Conservation (phyloP, 2,329 filamentous ascomycete species). For the Podosphaera xanthii region DNA sequence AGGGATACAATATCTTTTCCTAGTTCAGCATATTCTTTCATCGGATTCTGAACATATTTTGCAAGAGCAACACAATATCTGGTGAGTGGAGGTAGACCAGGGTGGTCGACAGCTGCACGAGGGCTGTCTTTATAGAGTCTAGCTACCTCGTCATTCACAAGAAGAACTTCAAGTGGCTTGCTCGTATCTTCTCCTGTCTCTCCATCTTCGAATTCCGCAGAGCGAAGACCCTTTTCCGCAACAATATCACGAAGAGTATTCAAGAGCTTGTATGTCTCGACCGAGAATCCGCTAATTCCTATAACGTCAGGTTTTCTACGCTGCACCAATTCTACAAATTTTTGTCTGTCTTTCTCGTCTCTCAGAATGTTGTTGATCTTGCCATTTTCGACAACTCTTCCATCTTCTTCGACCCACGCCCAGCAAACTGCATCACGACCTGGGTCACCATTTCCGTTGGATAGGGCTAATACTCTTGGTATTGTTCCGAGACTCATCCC, state of each 20-base stretch:
- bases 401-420: conserved; percentile 86
- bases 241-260: conserved; percentile 63
- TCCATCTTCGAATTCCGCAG: conserved; percentile 58
- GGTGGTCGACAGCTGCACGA: conserved; percentile 58
- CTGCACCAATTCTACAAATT: conserved; percentile 58
- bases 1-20: conserved; percentile 74
- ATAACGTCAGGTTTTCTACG: conserved; percentile 74
- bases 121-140: conserved; percentile 82
- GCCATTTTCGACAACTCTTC: conserved; percentile 69
- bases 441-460: conserved; percentile 58
- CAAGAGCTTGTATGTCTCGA: conserved; percentile 65
- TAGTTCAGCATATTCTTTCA: conserved; percentile 89
- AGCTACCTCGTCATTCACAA: conserved; percentile 95
- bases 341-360: conserved; percentile 42
- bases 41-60: conserved; percentile 79
- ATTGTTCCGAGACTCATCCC: conserved; percentile 74
- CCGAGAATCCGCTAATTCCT: conserved; percentile 68
- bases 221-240: conserved; percentile 51
- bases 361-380: conserved; percentile 59
- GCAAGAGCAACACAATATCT: conserved; percentile 80
- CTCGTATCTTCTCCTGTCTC: conserved; percentile 54
- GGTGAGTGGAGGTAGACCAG: conserved; percentile 52
- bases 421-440: conserved; percentile 63
- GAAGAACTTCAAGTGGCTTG: conserved; percentile 66
- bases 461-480: conserved; percentile 67